A percentile compares a stretch with the other conserved stretches of the same genome.
Evolutionary conservation across 2,329 filamentous ascomycete species (phyloP).

Genomic region (Hymenoscyphus salicellus): DNA sequence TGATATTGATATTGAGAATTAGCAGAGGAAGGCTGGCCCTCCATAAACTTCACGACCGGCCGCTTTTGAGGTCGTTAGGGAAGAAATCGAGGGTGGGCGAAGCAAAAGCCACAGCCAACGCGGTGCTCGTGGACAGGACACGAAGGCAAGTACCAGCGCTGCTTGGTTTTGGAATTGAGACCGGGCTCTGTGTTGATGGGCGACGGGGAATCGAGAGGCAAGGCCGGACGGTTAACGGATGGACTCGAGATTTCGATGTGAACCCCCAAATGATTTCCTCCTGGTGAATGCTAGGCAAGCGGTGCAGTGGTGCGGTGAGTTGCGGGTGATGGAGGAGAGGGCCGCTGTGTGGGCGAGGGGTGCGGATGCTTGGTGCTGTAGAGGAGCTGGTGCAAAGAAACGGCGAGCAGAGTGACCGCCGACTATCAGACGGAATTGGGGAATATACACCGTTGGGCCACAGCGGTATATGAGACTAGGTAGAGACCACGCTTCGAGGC

Average conservation of each 20-base stretch:
- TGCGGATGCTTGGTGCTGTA: slow-evolving; percentile 14
- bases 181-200: background rate
- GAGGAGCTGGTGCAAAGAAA: slow-evolving; percentile 8
- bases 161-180: background rate
- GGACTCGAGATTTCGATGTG: background rate
- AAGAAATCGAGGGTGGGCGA: slow-evolving; percentile 7
- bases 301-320: background rate
- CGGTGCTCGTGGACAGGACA: slow-evolving; percentile 2
- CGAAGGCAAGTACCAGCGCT: background rate
- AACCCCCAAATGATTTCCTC: background rate
- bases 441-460: background rate
- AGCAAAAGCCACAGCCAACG: slow-evolving; percentile 15
- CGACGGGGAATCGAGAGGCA: background rate
- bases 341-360: background rate
- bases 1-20: slow-evolving; percentile 39
- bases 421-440: background rate
- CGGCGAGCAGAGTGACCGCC: slow-evolving; percentile 4
- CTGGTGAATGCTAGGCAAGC: background rate
- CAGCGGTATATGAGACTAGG: background rate
- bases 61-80: slow-evolving; percentile 21
- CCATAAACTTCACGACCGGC: slow-evolving; percentile 35
- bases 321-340: background rate
- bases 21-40: slow-evolving; percentile 33
- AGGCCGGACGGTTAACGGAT: background rate
- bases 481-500: background rate